phyloP scores from a whole-genome alignment of 2,329 filamentous ascomycete species.

The Emergomyces pasteurianus region DNA sequence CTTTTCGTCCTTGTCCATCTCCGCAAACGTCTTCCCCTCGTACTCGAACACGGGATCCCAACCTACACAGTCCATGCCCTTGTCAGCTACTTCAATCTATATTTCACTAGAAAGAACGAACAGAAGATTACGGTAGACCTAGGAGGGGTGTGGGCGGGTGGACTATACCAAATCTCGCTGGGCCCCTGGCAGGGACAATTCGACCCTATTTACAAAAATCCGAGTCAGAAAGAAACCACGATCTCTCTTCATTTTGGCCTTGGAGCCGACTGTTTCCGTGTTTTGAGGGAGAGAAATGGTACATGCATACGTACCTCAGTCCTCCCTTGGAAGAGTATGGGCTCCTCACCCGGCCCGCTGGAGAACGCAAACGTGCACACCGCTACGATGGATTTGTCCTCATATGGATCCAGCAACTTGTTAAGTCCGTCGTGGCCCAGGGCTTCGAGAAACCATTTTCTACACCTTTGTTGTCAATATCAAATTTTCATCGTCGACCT shows the following conservation, averaged over 20 bases:
- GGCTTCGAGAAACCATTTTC: constrained; percentile 85
- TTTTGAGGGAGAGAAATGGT: no score
- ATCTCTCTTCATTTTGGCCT: neutral
- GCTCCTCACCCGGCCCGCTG: constrained; percentile 69
- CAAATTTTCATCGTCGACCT: no score
- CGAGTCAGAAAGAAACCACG: neutral
- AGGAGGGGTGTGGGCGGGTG: no score
- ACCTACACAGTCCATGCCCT: constrained; percentile 40
- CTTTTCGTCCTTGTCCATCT: constrained; percentile 90
- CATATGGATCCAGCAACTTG: constrained; percentile 76
- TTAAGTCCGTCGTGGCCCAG: constrained; percentile 79
- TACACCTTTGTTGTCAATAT: constrained; percentile 25
- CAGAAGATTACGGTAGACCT: no score
- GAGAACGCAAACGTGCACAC: constrained; percentile 95
- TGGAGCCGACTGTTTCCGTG: neutral
- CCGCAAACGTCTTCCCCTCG: constrained; percentile 80
- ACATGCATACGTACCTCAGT: constrained; percentile 48
- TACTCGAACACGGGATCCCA: constrained; percentile 98
- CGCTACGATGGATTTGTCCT: constrained; percentile 82
- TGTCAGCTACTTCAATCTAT: constrained; percentile 10
- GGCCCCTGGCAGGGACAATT: constrained; percentile 75
- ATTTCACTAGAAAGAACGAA: neutral
- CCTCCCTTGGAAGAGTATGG: constrained; percentile 81
- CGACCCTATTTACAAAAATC: constrained; percentile 58
- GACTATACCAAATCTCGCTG: constrained; percentile 64